Base-by-base conservation (phyloP, 306 rosid genomes). In the Trichosanthes truncata region DNA sequence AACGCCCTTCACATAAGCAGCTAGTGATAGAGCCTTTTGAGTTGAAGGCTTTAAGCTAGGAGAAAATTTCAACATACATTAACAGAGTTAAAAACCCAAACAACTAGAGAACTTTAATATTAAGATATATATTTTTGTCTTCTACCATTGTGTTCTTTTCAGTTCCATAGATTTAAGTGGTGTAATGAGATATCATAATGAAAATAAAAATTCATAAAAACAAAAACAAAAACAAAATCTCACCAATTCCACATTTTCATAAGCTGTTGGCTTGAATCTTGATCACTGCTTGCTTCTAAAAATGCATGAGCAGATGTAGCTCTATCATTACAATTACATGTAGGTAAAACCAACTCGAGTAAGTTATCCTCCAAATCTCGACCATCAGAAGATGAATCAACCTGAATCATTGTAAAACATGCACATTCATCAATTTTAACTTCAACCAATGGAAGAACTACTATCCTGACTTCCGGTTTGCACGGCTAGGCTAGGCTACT, bases 231-330 rank as follows among this genome's bases (percentile, higher is more conserved):
- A 48, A 52, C 17, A 63, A 41, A 43, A 33, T 69, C 93, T 89
- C 79, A 96, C 99, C 90, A 29, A 76, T 83, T 86, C 98, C 94
- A 93, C 89, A 84, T 85, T 74, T 85, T 86, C 67, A 93, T 83
- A 84, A 96, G 81, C 83, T 82, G 83, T 75, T 79, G 84, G 75
- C 98, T 89, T 17, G 92, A 68, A 67, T 87, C 97, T 40, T 83
- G 83, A 65, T 82, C 87, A 35, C 83, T 75, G 73, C 87, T 89
- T 59, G 83, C 87, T 86, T 89, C 94, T 86, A 96, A 82, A 78
- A 89, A 88, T 46, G 93, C 82, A 79, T 26, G 84, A 20, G 93
- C 83, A 78, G 93, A 80, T 33, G 82, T 84, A 80, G 81, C 84
- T 59, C 89, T 88, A 14, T 84, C 84, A 74, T 79, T 82, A 57